A percentile compares a stretch with the other conserved stretches of the same genome.
Conservation (phyloP, 345 rosid genomes). For the Citrus australasica region DNA sequence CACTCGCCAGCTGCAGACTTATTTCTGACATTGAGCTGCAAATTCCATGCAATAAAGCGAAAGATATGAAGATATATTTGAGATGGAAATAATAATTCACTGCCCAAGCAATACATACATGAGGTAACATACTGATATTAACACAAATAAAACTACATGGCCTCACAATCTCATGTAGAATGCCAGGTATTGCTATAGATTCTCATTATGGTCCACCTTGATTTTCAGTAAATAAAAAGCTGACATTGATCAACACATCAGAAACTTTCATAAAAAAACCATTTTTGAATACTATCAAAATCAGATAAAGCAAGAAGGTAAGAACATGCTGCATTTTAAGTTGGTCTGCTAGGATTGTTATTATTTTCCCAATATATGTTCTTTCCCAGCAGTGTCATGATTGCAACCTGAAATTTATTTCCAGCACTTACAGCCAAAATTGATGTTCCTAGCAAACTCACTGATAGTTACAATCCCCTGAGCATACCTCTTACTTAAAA, state of each 20-base stretch:
- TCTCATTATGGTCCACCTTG: not conserved
- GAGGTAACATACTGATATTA: not conserved
- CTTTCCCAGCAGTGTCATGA: not conserved
- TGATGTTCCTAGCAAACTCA: not conserved
- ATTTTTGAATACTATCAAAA: not conserved
- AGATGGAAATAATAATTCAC: constrained; percentile 8
- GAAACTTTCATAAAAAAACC: not conserved
- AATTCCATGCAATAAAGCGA: constrained; percentile 21
- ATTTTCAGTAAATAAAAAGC: not conserved
- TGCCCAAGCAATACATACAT: constrained; percentile 10
- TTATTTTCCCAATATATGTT: not conserved
- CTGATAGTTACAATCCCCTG: not conserved
- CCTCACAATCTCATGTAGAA: not conserved
- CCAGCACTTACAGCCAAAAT: not conserved
- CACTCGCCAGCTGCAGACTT: constrained; percentile 95
- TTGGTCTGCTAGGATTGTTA: not conserved
- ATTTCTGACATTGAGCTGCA: constrained; percentile 91
- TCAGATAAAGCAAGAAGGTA: not conserved
- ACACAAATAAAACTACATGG: not conserved
- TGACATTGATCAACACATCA: not conserved
- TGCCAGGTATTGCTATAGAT: not conserved
- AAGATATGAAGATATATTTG: constrained; percentile 12
- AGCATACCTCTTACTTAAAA: not conserved
- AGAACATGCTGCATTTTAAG: not conserved
- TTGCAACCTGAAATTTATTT: not conserved